phyloP scores from a whole-genome alignment of 2,329 filamentous ascomycete species.

The Cordyceps cateniannulata region DNA sequence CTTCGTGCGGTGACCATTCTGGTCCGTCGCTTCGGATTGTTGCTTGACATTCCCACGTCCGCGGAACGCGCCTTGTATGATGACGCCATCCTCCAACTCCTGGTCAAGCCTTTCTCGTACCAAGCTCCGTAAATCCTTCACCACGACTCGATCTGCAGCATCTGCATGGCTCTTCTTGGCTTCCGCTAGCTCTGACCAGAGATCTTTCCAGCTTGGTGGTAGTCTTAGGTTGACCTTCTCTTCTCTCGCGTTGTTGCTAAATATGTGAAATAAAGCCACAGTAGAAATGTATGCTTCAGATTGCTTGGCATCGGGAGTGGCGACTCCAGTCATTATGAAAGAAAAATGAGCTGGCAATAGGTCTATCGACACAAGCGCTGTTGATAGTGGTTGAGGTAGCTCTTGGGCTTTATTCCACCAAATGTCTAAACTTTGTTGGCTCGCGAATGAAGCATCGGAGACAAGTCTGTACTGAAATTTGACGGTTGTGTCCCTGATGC shows the following conservation, averaged over 20 bases:
- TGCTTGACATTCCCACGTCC: conserved; percentile 45
- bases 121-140: conserved; percentile 63
- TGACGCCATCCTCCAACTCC: conserved; percentile 66
- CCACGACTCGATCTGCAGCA: conserved; percentile 58
- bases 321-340: conserved; percentile 68
- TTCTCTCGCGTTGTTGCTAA: conserved; percentile 70
- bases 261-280: conserved; percentile 73
- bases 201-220: conserved; percentile 72
- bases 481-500: conserved; percentile 58
- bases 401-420: conserved; percentile 71
- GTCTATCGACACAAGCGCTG: conserved; percentile 37
- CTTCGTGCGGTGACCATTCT: conserved; percentile 34
- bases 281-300: conserved; percentile 85
- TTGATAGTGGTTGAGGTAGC: conserved; percentile 27
- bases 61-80: conserved; percentile 70
- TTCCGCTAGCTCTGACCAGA: conserved; percentile 75
- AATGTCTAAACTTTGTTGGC: conserved; percentile 68
- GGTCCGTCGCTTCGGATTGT: conserved; percentile 42
- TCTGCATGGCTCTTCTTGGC: conserved; percentile 65
- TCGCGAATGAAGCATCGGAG: conserved; percentile 68
- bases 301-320: conserved; percentile 69
- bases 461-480: conserved; percentile 62
- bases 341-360: conserved; percentile 47
- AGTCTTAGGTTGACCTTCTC: conserved; percentile 78
- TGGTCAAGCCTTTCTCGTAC: conserved; percentile 63